phyloP scores from a whole-genome alignment of 2,329 filamentous ascomycete species.

The Ilyonectria robusta region DNA sequence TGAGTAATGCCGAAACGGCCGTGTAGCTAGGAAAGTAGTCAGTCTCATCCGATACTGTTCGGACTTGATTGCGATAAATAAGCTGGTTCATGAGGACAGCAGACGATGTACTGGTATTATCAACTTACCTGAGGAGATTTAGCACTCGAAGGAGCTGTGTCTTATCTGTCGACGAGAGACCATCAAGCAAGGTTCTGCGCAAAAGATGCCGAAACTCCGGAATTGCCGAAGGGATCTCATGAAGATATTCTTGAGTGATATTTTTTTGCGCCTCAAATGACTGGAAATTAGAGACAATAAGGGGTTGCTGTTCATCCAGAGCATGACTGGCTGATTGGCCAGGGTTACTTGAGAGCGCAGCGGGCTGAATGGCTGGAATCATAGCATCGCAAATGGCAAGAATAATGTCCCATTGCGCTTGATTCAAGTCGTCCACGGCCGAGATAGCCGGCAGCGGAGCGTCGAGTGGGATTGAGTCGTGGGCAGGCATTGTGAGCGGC shows the following conservation, averaged over 20 bases:
- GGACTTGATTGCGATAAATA: not conserved
- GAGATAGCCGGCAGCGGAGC: constrained; percentile 6
- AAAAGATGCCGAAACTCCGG: constrained; percentile 12
- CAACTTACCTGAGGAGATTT: constrained; percentile 1
- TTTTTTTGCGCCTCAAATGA: not conserved
- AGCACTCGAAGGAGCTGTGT: constrained; percentile 13
- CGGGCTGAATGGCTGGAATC: constrained; percentile 1
- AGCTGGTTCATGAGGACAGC: not conserved
- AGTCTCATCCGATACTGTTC: not conserved
- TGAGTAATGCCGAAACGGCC: constrained; percentile 8
- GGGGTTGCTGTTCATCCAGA: not conserved
- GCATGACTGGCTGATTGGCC: not conserved
- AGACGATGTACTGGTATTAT: too few species aligned
- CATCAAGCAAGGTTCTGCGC: not conserved
- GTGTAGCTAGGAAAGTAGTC: constrained; percentile 5
- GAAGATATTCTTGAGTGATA: not conserved
- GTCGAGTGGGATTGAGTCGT: not conserved
- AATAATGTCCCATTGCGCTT: constrained; percentile 12
- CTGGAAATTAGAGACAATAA: not conserved
- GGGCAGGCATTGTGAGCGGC: not conserved
- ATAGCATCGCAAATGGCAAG: constrained; percentile 24
- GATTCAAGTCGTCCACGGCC: not conserved
- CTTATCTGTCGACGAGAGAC: not conserved
- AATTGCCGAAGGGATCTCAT: constrained; percentile 9
- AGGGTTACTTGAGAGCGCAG: not conserved